Evolutionary conservation across 73 alveolate species (phyloP), one percentile per base, ranked within the genome.

Genomic region (Blepharisma stoltei): DNA sequence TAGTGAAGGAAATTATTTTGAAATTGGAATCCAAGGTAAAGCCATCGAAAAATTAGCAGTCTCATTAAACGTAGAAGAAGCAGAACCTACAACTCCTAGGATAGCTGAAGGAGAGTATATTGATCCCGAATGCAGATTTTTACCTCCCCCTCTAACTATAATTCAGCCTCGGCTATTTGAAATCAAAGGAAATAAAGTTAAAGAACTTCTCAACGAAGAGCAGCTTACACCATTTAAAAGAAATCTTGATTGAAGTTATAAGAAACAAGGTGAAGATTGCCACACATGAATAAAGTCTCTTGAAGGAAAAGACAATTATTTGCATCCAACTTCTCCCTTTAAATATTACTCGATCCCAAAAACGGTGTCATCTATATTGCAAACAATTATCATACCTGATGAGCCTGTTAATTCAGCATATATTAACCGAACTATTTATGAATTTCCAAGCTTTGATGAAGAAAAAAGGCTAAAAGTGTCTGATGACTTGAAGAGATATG

Each of bases 1-100:
- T 78, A 93, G 91, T 45, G 98, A 94, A 78, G 94, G 97, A 46
- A 94, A 94, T 80, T 81, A 84, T 0, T 94, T 94, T 77, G 93
- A 86, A 6, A 90, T 88, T 75, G 85, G 78, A 73, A 81, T 97
- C 0, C 87, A 92, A 54, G 98, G 98, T 0, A 94, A 90, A 78
- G 80, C 94, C 6, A 91, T 84, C 0, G 92, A 83, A 65, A 79
- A 76, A 67, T 66, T 88, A 11, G 69, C 92, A 18, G 95, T 88
- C 1, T 70, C 90, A 6, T 81, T 88, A 46, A 75, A 88, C 46
- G 78, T 85, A 5, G 95, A 88, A 44, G 71, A 88, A 65, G 70
- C 81, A 41, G 92, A 84, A 6, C 92, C 84, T 21, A 85, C 77
- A 6, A 73, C 90, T 3, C 95, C 95, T n/a, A 78, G 84, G 67